Conservation (phyloP, 140 eudicot genomes). For the Anethum foeniculum region DNA sequence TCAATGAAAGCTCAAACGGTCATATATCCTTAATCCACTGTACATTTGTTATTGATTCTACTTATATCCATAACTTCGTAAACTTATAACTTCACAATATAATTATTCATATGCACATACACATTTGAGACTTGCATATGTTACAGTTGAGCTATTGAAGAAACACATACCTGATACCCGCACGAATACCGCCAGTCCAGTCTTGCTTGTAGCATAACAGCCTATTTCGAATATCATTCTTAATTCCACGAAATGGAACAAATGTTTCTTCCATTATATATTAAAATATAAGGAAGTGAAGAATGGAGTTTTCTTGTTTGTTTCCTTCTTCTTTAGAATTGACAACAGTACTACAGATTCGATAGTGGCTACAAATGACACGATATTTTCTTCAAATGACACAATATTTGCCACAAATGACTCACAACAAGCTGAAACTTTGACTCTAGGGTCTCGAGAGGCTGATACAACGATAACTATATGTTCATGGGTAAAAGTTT, state of each 20-base stretch:
- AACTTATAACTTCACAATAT: not conserved
- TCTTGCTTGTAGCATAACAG: constrained; percentile 91
- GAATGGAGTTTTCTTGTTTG: not conserved
- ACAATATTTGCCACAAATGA: not conserved
- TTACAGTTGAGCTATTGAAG: constrained; percentile 3
- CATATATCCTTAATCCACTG: constrained; percentile 12
- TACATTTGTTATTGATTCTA: not conserved
- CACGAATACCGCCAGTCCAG: constrained; percentile 85
- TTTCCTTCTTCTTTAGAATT: constrained; percentile 5
- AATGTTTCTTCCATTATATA: constrained; percentile 85
- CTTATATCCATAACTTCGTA: not conserved
- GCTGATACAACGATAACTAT: constrained; percentile 30
- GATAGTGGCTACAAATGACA: constrained; percentile 10
- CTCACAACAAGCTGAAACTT: not conserved
- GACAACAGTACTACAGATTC: constrained; percentile 15
- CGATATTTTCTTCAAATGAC: no score
- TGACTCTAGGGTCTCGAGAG: constrained; percentile 53
- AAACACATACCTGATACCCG: constrained; percentile 75
- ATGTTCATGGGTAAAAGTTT: constrained; percentile 26
- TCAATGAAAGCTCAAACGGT: constrained; percentile 17
- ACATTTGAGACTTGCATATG: not conserved
- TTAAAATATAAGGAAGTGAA: constrained; percentile 13
- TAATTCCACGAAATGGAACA: constrained; percentile 95
- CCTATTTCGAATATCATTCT: constrained; percentile 89
- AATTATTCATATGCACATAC: not conserved